Evolutionary conservation across 345 rosid genomes (phyloP), one percentile per base, ranked within the genome.

Genomic region (Populus deltoides): DNA sequence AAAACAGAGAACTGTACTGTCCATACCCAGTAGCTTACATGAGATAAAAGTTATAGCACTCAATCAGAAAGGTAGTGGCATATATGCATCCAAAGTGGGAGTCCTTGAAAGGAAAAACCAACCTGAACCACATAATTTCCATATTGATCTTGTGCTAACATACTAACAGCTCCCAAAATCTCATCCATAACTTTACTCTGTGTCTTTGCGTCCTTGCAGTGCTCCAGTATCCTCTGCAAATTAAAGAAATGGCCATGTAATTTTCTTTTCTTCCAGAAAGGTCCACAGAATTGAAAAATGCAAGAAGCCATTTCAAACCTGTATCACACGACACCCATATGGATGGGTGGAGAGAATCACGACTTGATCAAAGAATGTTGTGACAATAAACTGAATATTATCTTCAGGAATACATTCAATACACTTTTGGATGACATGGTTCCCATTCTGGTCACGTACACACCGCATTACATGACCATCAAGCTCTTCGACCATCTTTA

Each of bases 41-140:
- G 29, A 59, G 29, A 24, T 12, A 4, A n/a, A 55, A 59, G 29
- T 3, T 59, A 59, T 59, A 4, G 2, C 13, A 24, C 65, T n/a
- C 29, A 9, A 24, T 25, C 25, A 59, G 65, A 59, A 57, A 9
- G 29, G 65, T 24, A 16, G 53, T 8, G 5, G 4, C 11, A 17
- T 31, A 31, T 5, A 49, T 18, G 17, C 16, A 47, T 16, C 74
- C 22, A 7, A 47, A 12, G 9, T 49, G 25, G n/a, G 27, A 24
- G 18, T 45, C 9, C 9, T 17, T 55, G 57, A 27, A 65, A 33
- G 8, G 15, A 8, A 35, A 24, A 67, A 70, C 82, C 94, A 81
- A 96, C 99, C 99, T 96, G 99, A 76, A 96, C 90, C 76, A 96
- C 99, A 82, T 96, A 96, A 82, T 96, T 96, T 70, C 98, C 99